Evolutionary conservation across 768 basidiomycete species (phyloP).

Genomic region (Fomitopsis pulvina): DNA sequence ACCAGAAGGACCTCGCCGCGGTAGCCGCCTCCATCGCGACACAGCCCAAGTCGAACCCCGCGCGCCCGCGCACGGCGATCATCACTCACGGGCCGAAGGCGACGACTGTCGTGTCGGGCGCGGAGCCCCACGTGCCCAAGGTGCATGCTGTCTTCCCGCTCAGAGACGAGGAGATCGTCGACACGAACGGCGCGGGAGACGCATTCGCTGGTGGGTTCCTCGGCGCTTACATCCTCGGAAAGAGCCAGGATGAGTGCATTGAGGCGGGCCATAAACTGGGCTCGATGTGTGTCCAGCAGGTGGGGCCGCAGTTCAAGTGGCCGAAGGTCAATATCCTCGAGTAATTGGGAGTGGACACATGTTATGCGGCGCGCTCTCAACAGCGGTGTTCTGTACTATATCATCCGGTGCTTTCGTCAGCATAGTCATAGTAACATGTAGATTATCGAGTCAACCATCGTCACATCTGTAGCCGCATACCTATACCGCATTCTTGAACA

Average conservation of each 20-base stretch:
- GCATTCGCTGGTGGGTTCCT: conserved; percentile 96
- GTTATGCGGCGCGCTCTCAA: conserved; percentile 14
- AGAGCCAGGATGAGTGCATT: conserved; percentile 68
- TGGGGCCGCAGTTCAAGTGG: conserved; percentile 52
- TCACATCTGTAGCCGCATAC: conserved; percentile 15
- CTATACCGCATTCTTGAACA: conserved; percentile 1
- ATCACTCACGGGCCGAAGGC: conserved; percentile 85
- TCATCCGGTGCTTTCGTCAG: conserved; percentile 9
- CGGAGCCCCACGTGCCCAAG: conserved; percentile 47
- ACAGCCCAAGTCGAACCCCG: conserved; percentile 67
- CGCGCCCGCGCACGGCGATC: conserved; percentile 74
- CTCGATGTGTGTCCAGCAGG: conserved; percentile 73
- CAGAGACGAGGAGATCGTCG: conserved; percentile 64
- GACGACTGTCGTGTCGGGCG: conserved; percentile 69
- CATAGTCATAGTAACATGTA: conserved; percentile 12
- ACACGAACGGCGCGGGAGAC: conserved; percentile 98
- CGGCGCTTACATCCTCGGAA: conserved; percentile 77
- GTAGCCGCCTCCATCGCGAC: conserved; percentile 75
- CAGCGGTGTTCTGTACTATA: conserved; percentile 11
- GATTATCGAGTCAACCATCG: conserved; percentile 21
- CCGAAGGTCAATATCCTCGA: conserved; percentile 46
- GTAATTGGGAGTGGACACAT: neutral
- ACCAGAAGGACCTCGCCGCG: conserved; percentile 54
- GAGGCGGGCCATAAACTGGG: conserved; percentile 85
- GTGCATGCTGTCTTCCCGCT: conserved; percentile 54